Conservation (phyloP, 441 rosid species). For the Geranium incanum region DNA sequence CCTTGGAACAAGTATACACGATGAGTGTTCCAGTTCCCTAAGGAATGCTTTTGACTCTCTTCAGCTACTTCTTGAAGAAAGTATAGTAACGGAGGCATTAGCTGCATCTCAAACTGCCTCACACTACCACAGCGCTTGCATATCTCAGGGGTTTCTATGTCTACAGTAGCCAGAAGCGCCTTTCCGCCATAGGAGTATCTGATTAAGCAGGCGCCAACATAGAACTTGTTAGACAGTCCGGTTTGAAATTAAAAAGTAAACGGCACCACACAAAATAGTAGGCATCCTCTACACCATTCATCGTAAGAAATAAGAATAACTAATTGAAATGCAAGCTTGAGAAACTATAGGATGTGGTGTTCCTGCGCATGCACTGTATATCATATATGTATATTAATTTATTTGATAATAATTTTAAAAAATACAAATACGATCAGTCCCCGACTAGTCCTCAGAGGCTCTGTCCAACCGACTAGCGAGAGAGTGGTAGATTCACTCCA, state of each 20-base stretch:
- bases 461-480: no score
- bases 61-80: slow-evolving; percentile 66
- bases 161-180: slow-evolving; percentile 48
- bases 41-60: slow-evolving; percentile 31
- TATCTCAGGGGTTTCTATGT: slow-evolving; percentile 35
- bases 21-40: slow-evolving; percentile 69
- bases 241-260: neutral
- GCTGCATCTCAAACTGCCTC: slow-evolving; percentile 74
- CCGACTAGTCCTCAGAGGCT: no score
- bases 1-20: slow-evolving; percentile 74
- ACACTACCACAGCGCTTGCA: slow-evolving; percentile 51
- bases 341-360: no score
- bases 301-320: no score
- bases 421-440: no score
- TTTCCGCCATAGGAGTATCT: slow-evolving; percentile 70
- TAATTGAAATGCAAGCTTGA: no score
- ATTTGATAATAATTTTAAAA: no score
- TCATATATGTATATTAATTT: no score
- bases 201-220: slow-evolving; percentile 4
- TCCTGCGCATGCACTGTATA: no score
- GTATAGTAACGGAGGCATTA: slow-evolving; percentile 72
- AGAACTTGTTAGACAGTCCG: neutral
- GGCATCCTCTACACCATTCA: neutral
- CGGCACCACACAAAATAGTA: neutral
- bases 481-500: no score